Evolutionary conservation across 1,284 basidiomycete genomes (phyloP).

Genomic region (Sanghuangporus sanghuang): DNA sequence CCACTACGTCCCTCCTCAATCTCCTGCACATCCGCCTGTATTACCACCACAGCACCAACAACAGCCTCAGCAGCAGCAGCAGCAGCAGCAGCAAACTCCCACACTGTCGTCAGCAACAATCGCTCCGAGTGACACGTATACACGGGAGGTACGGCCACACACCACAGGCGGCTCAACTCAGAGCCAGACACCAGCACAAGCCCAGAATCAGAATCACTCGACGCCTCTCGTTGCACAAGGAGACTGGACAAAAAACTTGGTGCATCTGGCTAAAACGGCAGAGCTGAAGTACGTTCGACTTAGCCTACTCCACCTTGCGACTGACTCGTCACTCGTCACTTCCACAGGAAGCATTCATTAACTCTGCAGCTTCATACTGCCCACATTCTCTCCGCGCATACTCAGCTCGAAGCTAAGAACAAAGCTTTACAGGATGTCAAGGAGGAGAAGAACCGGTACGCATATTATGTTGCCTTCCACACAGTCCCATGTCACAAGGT

Average conservation of each 20-base stretch:
- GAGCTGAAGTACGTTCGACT: constrained; percentile 64
- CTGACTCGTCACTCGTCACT: constrained; percentile 8
- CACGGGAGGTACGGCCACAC: background rate
- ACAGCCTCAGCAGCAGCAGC: constrained; percentile 3
- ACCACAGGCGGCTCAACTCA: background rate
- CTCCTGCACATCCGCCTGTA: background rate
- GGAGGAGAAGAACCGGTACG: constrained; percentile 72
- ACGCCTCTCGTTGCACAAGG: constrained; percentile 61
- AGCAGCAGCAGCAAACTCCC: constrained; percentile 6
- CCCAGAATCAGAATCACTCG: background rate
- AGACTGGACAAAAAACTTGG: constrained; percentile 79
- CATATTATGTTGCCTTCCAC: background rate
- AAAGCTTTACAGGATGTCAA: constrained; percentile 72
- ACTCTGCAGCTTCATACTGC: constrained; percentile 78
- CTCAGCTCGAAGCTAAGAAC: constrained; percentile 66
- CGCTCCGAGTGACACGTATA: constrained; percentile 14
- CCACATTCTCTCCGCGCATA: constrained; percentile 77
- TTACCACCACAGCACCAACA: background rate
- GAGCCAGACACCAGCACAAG: background rate
- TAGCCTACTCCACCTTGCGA: background rate
- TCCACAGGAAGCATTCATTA: constrained; percentile 67
- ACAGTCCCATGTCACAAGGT: background rate
- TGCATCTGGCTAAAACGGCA: constrained; percentile 76
- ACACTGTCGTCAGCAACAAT: constrained; percentile 1
- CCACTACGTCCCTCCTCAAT: constrained; percentile 10